Base-by-base conservation (phyloP, 1,139 yeast genomes). In the Scheffersomyces titani region DNA sequence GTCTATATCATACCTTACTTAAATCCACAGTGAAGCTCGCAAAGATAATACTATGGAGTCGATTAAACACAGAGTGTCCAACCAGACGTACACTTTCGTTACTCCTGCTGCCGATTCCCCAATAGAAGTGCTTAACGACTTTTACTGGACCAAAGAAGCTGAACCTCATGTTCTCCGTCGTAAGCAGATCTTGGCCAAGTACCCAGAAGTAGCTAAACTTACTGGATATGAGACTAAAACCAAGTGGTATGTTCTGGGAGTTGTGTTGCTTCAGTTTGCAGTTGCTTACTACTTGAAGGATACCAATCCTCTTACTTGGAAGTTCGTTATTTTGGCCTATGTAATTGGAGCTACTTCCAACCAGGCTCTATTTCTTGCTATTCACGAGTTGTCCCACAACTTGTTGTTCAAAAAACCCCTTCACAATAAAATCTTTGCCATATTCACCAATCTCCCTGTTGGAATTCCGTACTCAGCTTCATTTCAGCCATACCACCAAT, bases 401-500 rank as follows among this genome's bases (percentile, higher is more conserved):
- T 77, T 92, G 55, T 89, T 90, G n/a, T 92, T 92, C 80, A 90
- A 85, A 65, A 86, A 83, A 63, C 96, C 97, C 0, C 53, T 90
- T 7, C 85, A 87, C 70, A 92, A 92, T 70, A 88, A 90, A 70
- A 70, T 92, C 40, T 92, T 89, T 67, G 85, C 96, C 48, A 88
- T 92, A 9, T 75, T 90, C 61, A 83, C 93, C 47, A 92, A 92
- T 68, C 74, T 90, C 54, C 97, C 97, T 1, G 90, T 92, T 55
- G 97, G 97, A 0, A 81, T 92, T 47, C 98, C 98, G 0, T 92
- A 91, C 71, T 83, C 92, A 49, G 97, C 97, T 0, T 89, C 96
- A 2, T 92, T 92, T 73, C 92, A 89, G 59, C 97, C 97, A 11
- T 92, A 92, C 71, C 98, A 92, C 67, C 91, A 91, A 69, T 79